These are phyloP conservation scores for Turritis glabra DNA, from an alignment of 345 rosid genomes.

Conservation along the genomic window DNA sequence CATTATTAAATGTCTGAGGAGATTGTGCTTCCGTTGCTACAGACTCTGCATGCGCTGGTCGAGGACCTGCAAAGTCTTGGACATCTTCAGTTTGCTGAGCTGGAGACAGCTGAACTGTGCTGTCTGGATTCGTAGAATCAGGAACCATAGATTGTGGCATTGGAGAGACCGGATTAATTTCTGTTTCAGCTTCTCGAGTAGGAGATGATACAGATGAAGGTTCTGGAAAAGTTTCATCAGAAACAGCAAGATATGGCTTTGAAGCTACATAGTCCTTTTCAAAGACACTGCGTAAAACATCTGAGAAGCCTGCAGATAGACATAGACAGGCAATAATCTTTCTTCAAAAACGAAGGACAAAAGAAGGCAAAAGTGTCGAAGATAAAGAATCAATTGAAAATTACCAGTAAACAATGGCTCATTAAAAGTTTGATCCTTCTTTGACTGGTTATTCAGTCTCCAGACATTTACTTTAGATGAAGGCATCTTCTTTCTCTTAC, in stretches of 20 bases:
- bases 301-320: constrained; percentile 50
- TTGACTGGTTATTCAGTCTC: constrained; percentile 52
- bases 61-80: constrained; percentile 31
- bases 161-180: constrained; percentile 25
- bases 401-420: constrained; percentile 69
- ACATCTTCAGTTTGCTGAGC: constrained; percentile 30
- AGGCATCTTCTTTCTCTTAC: constrained; percentile 53
- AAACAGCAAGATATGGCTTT: constrained; percentile 46
- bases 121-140: constrained; percentile 14
- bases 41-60: constrained; percentile 29
- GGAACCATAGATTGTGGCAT: constrained; percentile 9
- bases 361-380: constrained; percentile 22
- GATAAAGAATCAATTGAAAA: neutral
- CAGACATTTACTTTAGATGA: constrained; percentile 53
- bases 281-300: constrained; percentile 46
- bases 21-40: constrained; percentile 35
- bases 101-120: constrained; percentile 27
- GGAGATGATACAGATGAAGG: constrained; percentile 35
- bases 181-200: constrained; percentile 33
- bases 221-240: constrained; percentile 40
- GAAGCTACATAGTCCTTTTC: constrained; percentile 43
- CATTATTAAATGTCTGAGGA: constrained; percentile 36
- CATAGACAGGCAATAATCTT: constrained; percentile 19
- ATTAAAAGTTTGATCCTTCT: constrained; percentile 54
- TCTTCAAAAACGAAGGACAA: neutral